phyloP scores from a whole-genome alignment of 371 early-diverging fungal genomes.

The Basidiobolus meristosporus region DNA sequence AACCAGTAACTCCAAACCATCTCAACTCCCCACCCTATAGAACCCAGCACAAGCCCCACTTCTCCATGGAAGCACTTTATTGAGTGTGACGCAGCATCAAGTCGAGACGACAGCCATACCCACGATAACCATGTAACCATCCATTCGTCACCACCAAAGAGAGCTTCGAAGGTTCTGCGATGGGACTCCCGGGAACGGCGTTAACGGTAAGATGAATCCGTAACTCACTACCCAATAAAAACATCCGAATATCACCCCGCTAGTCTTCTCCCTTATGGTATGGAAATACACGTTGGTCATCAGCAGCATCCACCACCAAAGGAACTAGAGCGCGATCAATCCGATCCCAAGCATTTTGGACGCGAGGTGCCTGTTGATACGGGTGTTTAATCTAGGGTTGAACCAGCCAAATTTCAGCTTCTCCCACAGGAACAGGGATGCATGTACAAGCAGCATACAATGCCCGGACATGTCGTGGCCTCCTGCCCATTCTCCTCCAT shows the following conservation, averaged over 20 bases:
- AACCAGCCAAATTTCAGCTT: slow-evolving; percentile 12
- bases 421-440: slow-evolving; percentile 59
- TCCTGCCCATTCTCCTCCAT: slow-evolving; percentile 56
- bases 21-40: too few relatives aligned
- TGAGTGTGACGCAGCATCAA: too few relatives aligned
- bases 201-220: not conserved
- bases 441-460: slow-evolving; percentile 69
- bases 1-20: too few relatives aligned
- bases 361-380: not conserved
- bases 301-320: slow-evolving; percentile 1
- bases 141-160: too few relatives aligned
- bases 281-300: slow-evolving; percentile 1
- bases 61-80: too few relatives aligned
- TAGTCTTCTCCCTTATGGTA: not conserved
- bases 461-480: slow-evolving; percentile 81
- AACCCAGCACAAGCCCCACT: too few relatives aligned
- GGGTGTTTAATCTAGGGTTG: not conserved
- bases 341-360: not conserved
- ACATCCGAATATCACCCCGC: not conserved
- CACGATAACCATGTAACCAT: too few relatives aligned
- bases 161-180: not conserved
- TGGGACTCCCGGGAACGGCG: not conserved
- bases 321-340: not conserved
- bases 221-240: not conserved
- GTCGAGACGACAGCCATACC: too few relatives aligned